Conservation (phyloP, 2,329 filamentous ascomycete species). For the Diplodia sapinea region DNA sequence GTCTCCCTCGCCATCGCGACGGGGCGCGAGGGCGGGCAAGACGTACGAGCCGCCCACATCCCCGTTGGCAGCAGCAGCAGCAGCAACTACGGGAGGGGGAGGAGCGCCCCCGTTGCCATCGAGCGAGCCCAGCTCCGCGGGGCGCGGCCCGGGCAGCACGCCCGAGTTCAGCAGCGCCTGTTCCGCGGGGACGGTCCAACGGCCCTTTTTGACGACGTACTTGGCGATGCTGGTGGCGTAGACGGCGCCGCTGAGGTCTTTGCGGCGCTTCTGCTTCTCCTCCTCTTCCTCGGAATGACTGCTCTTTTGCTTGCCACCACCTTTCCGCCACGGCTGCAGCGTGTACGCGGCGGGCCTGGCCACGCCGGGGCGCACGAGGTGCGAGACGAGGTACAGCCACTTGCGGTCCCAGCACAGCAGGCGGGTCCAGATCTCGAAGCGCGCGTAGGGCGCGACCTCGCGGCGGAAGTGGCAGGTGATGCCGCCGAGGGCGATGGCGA, state of each 20-base stretch:
- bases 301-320: conserved; percentile 30
- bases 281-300: conserved; percentile 33
- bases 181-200: conserved; percentile 84
- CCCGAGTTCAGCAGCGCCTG: conserved; percentile 73
- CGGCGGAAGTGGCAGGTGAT: conserved; percentile 56
- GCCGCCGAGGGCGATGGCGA: conserved; percentile 54
- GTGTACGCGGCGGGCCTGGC: conserved; percentile 47
- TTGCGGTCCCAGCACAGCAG: conserved; percentile 57
- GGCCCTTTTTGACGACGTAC: conserved; percentile 59
- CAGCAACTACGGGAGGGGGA: conserved; percentile 16
- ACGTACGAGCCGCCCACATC: conserved; percentile 31
- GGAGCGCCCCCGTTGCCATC: conserved; percentile 28
- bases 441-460: conserved; percentile 53
- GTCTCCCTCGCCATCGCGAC: conserved; percentile 33
- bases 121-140: conserved; percentile 36
- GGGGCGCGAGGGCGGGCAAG: conserved; percentile 37
- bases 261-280: conserved; percentile 36
- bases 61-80: not conserved
- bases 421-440: conserved; percentile 57
- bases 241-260: conserved; percentile 49
- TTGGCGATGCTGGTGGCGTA: conserved; percentile 57
- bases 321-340: conserved; percentile 54
- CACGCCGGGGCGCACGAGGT: conserved; percentile 54
- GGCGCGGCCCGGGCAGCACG: conserved; percentile 75
- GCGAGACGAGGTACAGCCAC: conserved; percentile 57